Percentiles rank a stretch among this genome's conserved stretches.
Evolutionary conservation across 768 basidiomycete genomes (phyloP).

Genomic region (Suillus luteus): DNA sequence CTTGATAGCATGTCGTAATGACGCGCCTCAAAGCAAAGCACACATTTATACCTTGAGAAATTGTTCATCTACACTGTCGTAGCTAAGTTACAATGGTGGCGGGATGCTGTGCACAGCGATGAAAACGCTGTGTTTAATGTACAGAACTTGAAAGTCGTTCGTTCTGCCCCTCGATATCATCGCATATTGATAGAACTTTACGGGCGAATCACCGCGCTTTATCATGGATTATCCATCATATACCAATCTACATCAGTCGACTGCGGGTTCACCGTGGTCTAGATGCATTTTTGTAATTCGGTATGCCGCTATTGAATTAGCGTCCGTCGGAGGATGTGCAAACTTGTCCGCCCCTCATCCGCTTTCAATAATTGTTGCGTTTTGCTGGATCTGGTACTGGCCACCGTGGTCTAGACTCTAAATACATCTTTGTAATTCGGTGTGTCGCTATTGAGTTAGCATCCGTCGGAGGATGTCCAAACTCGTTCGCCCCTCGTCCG

Average conservation of each 20-base stretch:
- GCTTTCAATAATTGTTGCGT: too few species aligned
- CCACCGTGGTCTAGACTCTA: background rate
- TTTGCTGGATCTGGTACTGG: background rate
- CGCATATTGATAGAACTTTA: background rate
- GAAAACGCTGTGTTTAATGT: background rate
- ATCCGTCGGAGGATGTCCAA: background rate
- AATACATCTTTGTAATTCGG: background rate
- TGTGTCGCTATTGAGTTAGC: background rate
- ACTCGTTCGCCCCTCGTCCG: background rate
- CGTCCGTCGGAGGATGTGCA: background rate
- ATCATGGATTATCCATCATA: background rate
- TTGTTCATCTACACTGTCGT: background rate
- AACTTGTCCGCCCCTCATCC: background rate
- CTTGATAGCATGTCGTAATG: background rate
- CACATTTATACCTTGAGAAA: background rate
- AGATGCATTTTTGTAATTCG: background rate
- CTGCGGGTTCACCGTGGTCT: conserved; percentile 1
- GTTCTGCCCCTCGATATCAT: background rate
- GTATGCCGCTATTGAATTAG: background rate
- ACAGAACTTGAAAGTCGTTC: too few species aligned
- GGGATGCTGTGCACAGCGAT: background rate
- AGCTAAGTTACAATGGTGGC: too few species aligned
- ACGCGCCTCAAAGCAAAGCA: background rate
- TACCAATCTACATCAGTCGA: background rate
- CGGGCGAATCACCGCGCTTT: background rate